phyloP scores from a whole-genome alignment of 495 filamentous ascomycete species.

The Glonium stellatum region DNA sequence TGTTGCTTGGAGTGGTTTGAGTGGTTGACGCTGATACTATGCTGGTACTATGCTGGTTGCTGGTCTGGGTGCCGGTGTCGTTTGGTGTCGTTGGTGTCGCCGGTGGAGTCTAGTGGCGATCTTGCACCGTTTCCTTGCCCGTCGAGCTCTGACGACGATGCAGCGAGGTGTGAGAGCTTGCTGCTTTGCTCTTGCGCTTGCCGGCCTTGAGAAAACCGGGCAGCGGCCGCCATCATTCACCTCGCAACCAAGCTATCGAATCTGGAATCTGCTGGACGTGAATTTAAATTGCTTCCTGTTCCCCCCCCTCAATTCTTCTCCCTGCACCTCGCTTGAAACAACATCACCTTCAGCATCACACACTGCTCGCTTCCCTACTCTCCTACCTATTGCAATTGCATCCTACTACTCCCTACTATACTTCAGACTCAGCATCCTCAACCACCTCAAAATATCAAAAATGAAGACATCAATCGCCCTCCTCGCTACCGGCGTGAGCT shows the following conservation, averaged over 20 bases:
- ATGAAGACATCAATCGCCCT: conserved; percentile 37
- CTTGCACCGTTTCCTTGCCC: not conserved
- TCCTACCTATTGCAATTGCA: conserved; percentile 6
- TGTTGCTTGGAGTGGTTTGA: no score
- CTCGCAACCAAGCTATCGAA: not conserved
- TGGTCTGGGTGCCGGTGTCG: no score
- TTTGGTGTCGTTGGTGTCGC: no score
- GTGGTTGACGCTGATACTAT: no score
- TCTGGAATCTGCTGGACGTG: not conserved
- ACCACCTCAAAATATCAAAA: conserved; percentile 2
- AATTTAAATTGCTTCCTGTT: not conserved
- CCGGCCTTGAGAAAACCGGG: not conserved
- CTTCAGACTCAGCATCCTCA: conserved; percentile 6
- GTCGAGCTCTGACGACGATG: not conserved
- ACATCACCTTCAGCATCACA: conserved; percentile 5
- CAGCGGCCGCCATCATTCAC: not conserved
- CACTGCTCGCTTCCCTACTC: conserved; percentile 8
- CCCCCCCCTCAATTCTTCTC: not conserved
- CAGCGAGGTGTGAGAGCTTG: not conserved
- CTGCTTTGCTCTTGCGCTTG: not conserved
- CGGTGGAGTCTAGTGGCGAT: not conserved
- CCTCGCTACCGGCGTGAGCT: conserved; percentile 31
- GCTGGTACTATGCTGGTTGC: no score
- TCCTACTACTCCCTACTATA: conserved; percentile 8
- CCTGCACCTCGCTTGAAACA: not conserved